Evolutionary conservation across 1,284 basidiomycete genomes (phyloP).

Genomic region (Cryptococcus amylolentus): DNA sequence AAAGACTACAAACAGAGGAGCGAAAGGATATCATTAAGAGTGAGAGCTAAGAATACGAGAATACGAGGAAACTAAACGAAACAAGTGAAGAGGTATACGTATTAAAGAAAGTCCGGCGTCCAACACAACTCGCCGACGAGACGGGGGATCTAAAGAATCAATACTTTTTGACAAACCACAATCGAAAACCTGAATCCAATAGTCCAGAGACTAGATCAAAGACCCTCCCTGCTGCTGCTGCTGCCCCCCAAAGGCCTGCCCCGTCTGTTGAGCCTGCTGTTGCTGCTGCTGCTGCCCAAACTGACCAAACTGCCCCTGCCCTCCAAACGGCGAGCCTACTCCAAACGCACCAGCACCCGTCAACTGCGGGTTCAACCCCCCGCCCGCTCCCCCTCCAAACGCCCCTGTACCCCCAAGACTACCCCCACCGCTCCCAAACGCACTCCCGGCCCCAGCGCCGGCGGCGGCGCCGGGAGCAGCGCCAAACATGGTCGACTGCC

Average conservation of each 20-base stretch:
- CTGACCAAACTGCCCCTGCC: slow-evolving; percentile 18
- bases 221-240: background rate
- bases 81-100: no score
- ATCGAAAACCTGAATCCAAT: no score
- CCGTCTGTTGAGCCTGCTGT: background rate
- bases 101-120: no score
- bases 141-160: background rate
- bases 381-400: slow-evolving; percentile 4
- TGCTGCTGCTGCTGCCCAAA: slow-evolving; percentile 12
- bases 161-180: background rate
- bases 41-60: no score
- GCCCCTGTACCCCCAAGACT: background rate
- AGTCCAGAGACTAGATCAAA: background rate
- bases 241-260: background rate
- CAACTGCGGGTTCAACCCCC: slow-evolving; percentile 1
- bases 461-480: background rate
- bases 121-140: no score
- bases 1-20: no score
- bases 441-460: background rate
- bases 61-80: no score
- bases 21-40: no score
- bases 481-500: slow-evolving; percentile 21
- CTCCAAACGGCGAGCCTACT: slow-evolving; percentile 27
- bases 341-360: slow-evolving; percentile 29
- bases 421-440: background rate